Base-by-base conservation (phyloP, 108 stramenopile species). In the Skeletonema costatum region DNA sequence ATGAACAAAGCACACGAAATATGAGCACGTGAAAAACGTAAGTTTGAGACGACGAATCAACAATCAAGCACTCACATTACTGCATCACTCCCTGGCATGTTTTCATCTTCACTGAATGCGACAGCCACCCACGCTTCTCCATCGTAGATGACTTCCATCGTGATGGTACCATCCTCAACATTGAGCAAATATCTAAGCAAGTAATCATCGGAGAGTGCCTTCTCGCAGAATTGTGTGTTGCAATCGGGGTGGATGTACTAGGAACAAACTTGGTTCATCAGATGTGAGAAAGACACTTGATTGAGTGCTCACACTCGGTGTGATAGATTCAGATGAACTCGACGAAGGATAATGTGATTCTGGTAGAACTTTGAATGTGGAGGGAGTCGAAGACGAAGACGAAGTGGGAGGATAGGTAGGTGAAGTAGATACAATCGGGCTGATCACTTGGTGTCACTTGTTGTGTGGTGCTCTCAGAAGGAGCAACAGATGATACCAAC, bases 21-120 rank as follows among this genome's bases (percentile, higher is more conserved):
- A 38, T 41, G 41, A 62, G 44, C 68, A 66, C 1, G 50, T 65
- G 16, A 60, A 48, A 30, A 30, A 66, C n/a, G 30, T 25, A 76
- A 8, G 2, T 60, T 60, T 32, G 66, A 67, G 67, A 67, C 61
- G n/a, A 76, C 59, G 33, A 68, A 76, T 29, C 0, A 31, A 33
- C n/a, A 0, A 25, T 29, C 39, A 29, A 6, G 21, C 25, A 56
- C 53, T 56, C 53, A 56, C 53, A 56, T 56, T 9, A 56, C 53
- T 25, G 53, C 53, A 56, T 56, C 53, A 56, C 53, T 56, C 7
- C 53, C 53, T 9, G 53, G 7, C 53, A 56, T 56, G 1, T 56
- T 25, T 2, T 25, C 53, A 56, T 56, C 53, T 25, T 56, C 53
- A 29, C 53, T 56, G 1, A 56, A 56, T 56, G 53, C 53, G 7